These are phyloP conservation scores for Neonectria hederae DNA, from an alignment of 2,329 filamentous ascomycete genomes.

Conservation along the genomic window DNA sequence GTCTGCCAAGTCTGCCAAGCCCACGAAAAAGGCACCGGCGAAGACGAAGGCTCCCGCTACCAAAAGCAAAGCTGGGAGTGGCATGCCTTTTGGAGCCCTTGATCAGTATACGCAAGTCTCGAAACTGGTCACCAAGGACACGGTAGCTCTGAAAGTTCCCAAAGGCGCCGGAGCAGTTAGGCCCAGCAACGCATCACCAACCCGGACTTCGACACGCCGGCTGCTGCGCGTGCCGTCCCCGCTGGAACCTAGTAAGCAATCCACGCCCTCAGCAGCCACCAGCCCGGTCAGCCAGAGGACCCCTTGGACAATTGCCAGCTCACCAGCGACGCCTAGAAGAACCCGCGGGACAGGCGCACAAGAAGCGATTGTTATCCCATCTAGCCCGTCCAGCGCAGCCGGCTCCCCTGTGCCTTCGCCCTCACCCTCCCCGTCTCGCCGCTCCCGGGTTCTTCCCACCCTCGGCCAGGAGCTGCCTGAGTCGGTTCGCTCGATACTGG, in stretches of 20 bases:
- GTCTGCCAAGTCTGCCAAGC: not conserved
- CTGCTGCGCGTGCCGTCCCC: slow-evolving; percentile 40
- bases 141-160: slow-evolving; percentile 2
- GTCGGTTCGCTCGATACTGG: slow-evolving; percentile 40
- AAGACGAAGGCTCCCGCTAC: slow-evolving; percentile 19
- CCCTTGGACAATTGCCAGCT: slow-evolving; percentile 54
- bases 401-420: slow-evolving; percentile 42
- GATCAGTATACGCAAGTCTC: slow-evolving; percentile 54
- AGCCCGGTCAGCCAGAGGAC: slow-evolving; percentile 37
- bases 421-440: slow-evolving; percentile 34
- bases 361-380: slow-evolving; percentile 56
- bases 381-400: slow-evolving; percentile 50
- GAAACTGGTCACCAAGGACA: slow-evolving; percentile 43
- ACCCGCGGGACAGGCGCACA: slow-evolving; percentile 38
- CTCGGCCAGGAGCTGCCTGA: slow-evolving; percentile 32
- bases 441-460: slow-evolving; percentile 24
- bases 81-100: slow-evolving; percentile 46
- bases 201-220: slow-evolving; percentile 20
- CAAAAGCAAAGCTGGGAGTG: slow-evolving; percentile 30
- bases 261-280: slow-evolving; percentile 38
- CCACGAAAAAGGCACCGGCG: slow-evolving; percentile 35
- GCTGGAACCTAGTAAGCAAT: slow-evolving; percentile 50
- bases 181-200: slow-evolving; percentile 14
- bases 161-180: slow-evolving; percentile 7
- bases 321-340: slow-evolving; percentile 55